Evolutionary conservation across 179 eudicot species (phyloP).

Genomic region (Carnegiea gigantea): DNA sequence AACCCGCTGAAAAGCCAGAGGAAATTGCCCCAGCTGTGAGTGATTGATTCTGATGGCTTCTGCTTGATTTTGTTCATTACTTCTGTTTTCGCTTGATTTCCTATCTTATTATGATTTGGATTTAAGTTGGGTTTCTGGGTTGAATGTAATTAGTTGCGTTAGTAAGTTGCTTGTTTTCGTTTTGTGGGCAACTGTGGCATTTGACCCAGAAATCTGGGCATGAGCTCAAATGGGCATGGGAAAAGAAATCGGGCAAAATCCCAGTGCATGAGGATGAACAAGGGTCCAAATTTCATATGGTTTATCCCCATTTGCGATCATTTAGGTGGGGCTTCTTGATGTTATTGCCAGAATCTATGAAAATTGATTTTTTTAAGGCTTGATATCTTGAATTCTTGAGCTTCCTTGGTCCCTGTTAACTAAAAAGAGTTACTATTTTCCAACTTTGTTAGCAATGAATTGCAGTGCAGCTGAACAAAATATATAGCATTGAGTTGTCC

Average conservation of each 20-base stretch:
- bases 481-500: not conserved
- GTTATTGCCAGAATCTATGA: not conserved
- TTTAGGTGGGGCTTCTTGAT: not conserved
- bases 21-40: constrained; percentile 33
- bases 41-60: not conserved
- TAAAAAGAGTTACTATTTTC: not conserved
- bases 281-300: not conserved
- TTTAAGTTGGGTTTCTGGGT: not conserved
- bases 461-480: not conserved
- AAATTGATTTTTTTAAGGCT: too few species aligned
- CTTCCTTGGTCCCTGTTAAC: not conserved
- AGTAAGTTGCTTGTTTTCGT: constrained; percentile 12
- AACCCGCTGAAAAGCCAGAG: constrained; percentile 22
- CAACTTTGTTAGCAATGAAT: not conserved
- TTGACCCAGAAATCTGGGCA: not conserved
- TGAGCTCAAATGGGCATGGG: not conserved
- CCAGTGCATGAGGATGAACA: not conserved
- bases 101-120: not conserved
- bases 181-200: not conserved
- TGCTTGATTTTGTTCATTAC: not conserved
- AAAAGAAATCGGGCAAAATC: not conserved
- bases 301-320: not conserved
- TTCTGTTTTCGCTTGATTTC: not conserved
- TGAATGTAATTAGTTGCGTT: not conserved
- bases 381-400: not conserved